Evolutionary conservation across 2,329 filamentous ascomycete genomes (phyloP).

Genomic region (Lecanicillium sp.): DNA sequence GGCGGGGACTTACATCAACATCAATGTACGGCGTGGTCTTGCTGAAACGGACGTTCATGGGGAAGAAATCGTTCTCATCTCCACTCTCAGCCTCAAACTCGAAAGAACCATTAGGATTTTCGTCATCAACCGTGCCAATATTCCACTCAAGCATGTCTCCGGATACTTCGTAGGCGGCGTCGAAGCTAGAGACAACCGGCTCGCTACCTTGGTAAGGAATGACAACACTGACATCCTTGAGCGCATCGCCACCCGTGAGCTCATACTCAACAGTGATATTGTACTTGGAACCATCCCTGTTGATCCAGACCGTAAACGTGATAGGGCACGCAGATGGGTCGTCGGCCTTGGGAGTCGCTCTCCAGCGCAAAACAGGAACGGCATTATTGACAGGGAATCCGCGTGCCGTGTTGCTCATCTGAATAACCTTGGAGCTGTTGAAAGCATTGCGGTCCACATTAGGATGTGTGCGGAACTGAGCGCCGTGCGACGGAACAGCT

Average conservation of each 20-base stretch:
- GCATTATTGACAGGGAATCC: slow-evolving; percentile 93
- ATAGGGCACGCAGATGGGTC: slow-evolving; percentile 79
- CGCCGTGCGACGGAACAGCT: slow-evolving; percentile 70
- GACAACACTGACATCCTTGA: slow-evolving; percentile 78
- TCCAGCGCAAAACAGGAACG: slow-evolving; percentile 90
- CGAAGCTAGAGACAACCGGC: slow-evolving; percentile 84
- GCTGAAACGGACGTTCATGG: slow-evolving; percentile 85
- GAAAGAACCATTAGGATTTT: slow-evolving; percentile 78
- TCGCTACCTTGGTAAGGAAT: slow-evolving; percentile 84
- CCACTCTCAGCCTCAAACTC: slow-evolving; percentile 88
- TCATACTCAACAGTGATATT: slow-evolving; percentile 96
- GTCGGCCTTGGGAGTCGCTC: slow-evolving; percentile 72
- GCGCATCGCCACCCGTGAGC: slow-evolving; percentile 67
- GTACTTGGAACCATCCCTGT: slow-evolving; percentile 75
- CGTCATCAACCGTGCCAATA: slow-evolving; percentile 76
- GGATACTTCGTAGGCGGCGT: slow-evolving; percentile 88
- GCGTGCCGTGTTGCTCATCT: slow-evolving; percentile 79
- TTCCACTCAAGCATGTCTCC: slow-evolving; percentile 93
- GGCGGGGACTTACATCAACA: slow-evolving; percentile 68
- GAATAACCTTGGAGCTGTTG: slow-evolving; percentile 73
- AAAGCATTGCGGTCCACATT: slow-evolving; percentile 91
- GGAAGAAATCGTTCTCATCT: slow-evolving; percentile 94
- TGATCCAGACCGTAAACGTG: slow-evolving; percentile 96
- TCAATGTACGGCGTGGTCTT: slow-evolving; percentile 84
- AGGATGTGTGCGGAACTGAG: slow-evolving; percentile 90